These are phyloP conservation scores for Thielaviopsis musarum DNA, from an alignment of 2,329 filamentous ascomycete genomes.

Conservation along the genomic window DNA sequence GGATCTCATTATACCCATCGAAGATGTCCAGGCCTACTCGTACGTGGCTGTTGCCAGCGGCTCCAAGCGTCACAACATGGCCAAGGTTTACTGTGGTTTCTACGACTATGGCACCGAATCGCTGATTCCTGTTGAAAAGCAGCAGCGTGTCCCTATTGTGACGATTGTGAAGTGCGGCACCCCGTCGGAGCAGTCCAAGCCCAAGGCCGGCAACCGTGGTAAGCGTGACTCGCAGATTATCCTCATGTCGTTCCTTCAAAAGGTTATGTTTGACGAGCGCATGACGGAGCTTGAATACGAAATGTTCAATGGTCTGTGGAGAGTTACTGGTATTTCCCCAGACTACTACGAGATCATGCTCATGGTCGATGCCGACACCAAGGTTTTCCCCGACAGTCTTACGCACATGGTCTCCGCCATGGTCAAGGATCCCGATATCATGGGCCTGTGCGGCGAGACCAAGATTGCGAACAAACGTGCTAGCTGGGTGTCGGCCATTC, in stretches of 20 bases:
- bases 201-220: slow-evolving; percentile 91
- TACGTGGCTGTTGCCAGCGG: slow-evolving; percentile 94
- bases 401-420: slow-evolving; percentile 99
- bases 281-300: slow-evolving; percentile 99
- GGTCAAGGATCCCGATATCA: slow-evolving; percentile 98
- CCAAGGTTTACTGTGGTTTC: slow-evolving; percentile 94
- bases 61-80: slow-evolving; percentile 98
- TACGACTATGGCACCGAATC: slow-evolving; percentile 87
- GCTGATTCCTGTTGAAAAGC: slow-evolving; percentile 63
- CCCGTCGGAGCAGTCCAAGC: slow-evolving; percentile 60
- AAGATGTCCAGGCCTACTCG: slow-evolving; percentile 78
- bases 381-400: slow-evolving; percentile 94
- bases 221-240: slow-evolving; percentile 99
- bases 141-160: slow-evolving; percentile 97
- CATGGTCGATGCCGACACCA: slow-evolving; percentile 98
- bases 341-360: slow-evolving; percentile 97
- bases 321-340: slow-evolving; percentile 92
- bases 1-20: slow-evolving; percentile 61
- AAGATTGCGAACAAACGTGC: slow-evolving; percentile 98
- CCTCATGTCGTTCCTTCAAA: slow-evolving; percentile 97
- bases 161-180: slow-evolving; percentile 91
- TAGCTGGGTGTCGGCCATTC: slow-evolving; percentile 92
- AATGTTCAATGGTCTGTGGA: slow-evolving; percentile 99
- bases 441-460: slow-evolving; percentile 96
- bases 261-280: slow-evolving; percentile 99